Evolutionary conservation across 2,329 filamentous ascomycete species (phyloP), one percentile per base, ranked within the genome.

Genomic region (Fusarium sp.): DNA sequence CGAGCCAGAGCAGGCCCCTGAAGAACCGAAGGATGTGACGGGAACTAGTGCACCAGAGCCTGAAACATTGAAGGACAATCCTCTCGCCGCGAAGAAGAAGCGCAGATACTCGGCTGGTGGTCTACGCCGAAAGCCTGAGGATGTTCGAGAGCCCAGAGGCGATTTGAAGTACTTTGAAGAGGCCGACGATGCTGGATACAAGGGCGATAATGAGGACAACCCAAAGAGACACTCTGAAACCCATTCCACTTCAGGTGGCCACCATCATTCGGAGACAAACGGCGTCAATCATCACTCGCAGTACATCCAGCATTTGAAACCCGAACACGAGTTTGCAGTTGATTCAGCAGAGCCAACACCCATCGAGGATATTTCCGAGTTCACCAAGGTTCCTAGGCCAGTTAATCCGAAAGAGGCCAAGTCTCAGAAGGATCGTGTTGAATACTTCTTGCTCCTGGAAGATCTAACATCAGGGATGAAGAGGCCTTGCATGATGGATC

Each of bases 401-500:
- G 82, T 90, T 67, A 94, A 94, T 72, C 92, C 92, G 2, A 93
- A 93, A 78, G 90, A 93, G 75, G 91, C 91, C 2, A 90, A 92
- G 73, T 86, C 84, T 13, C 85, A 87, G 46, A 81, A 80, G 15
- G 84, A 87, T 57, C 89, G 95, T 32, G 92, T 97, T 6, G 93
- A 97, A 73, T 97, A 95, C 76, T 99, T 99, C 76, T 83, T 99
- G 15, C 84, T 99, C 1, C 82, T 99, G 11, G 96, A 99, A 79
- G 96, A 99, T 77, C 85, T 99, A 47, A 99, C 96, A 2, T 92
- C 95, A 3, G 95, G 95, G 33, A 98, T 99, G 96, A 94, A 93
- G 76, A 90, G 92, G 50, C 96, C 96, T 7, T 98, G 96, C 79
- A 97, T 99, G 62, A 91, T 99, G 78, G 96, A 99, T 76, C 84